Evolutionary conservation across 106 monocot genomes (phyloP), one percentile per base, ranked within the genome.

Genomic region (Apostasia ramifera): DNA sequence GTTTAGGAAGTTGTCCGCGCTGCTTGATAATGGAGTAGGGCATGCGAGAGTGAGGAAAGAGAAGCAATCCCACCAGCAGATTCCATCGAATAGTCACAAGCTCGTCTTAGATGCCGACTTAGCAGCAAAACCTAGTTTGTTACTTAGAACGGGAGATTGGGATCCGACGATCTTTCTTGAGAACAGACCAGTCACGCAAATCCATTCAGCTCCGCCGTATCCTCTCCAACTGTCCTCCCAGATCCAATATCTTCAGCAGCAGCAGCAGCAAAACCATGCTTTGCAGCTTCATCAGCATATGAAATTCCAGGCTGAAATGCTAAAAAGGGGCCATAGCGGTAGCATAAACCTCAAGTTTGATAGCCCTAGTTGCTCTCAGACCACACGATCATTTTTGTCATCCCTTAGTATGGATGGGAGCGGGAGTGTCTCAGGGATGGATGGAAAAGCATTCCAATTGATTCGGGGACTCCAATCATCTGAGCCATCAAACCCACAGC

Each of bases 401-500:
- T 90, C 94, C 2, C 65, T 94, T 26, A 94, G 94, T 67, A 81
- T 94, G 77, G 94, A 94, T 67, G 84, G 86, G 8, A 90, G 93
- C 63, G 84, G 90, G 38, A 94, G 93, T 63, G 68, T 84, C 12
- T 75, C 85, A 0, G 85, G 76, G 44, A 63, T 88, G 78, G 88
- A 81, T 59, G 74, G 79, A 6, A 86, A 68, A 38, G 48, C 83
- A 8, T 90, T 90, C 69, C 80, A 84, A 37, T 68, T 94, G 57
- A 74, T 94, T 37, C 81, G 94, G 3, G 71, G 77, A 12, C 71
- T 87, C 0, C 82, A 87, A 13, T 81, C 81, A 1, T 90, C 90
- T 0, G 83, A 87, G 59, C 82, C 74, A 3, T 61, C 76, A 11
- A 80, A 69, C 15, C 42, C 59, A 50, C 78, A 78, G 4, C 42